Evolutionary conservation across 495 filamentous ascomycete genomes (phyloP).

Genomic region (Trypethelium eluteriae): DNA sequence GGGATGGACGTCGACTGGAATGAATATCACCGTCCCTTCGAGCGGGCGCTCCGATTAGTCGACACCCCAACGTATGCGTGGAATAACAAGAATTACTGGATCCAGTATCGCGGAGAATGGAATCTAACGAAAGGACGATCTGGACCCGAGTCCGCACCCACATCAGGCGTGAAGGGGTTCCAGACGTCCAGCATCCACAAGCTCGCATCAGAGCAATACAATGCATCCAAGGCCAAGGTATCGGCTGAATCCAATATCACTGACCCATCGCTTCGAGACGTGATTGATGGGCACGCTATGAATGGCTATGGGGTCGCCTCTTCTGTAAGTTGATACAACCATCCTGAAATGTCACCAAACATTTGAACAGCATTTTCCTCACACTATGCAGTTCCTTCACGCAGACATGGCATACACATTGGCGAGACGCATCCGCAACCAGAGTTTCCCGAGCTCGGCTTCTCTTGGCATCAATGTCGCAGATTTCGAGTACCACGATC

Average conservation of each 20-base stretch:
- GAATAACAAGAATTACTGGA: slow-evolving; percentile 77
- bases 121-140: slow-evolving; percentile 41
- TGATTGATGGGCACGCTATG: slow-evolving; percentile 2
- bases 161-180: slow-evolving; percentile 12
- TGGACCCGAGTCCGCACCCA: slow-evolving; percentile 22
- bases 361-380: background rate
- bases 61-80: slow-evolving; percentile 59
- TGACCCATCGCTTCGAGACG: background rate
- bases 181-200: background rate
- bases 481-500: slow-evolving; percentile 10
- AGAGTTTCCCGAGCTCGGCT: slow-evolving; percentile 2
- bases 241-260: slow-evolving; percentile 1
- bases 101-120: slow-evolving; percentile 60
- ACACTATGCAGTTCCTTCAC: slow-evolving; percentile 4
- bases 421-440: slow-evolving; percentile 7
- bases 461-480: slow-evolving; percentile 3
- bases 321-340: background rate
- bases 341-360: background rate
- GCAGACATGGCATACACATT: slow-evolving; percentile 8
- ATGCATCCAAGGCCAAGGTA: background rate
- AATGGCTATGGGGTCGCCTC: slow-evolving; percentile 6
- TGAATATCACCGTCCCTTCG: slow-evolving; percentile 70
- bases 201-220: slow-evolving; percentile 7
- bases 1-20: slow-evolving; percentile 68
- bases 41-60: slow-evolving; percentile 51